These are phyloP conservation scores for Trichomonas vaginalis DNA, from an alignment of 208 protist genomes.

Conservation along the genomic window DNA sequence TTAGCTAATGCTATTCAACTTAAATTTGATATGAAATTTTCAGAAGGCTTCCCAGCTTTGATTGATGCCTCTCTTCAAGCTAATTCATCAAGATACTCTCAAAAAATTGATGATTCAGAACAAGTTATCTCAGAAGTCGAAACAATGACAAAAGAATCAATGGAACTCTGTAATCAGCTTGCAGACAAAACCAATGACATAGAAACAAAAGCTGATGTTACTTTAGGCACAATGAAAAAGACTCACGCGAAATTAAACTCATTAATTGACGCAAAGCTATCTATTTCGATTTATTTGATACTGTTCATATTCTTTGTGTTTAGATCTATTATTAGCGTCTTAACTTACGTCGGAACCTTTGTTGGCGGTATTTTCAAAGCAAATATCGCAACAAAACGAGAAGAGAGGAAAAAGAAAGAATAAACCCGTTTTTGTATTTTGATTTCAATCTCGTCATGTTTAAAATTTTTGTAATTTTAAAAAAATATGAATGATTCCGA, in stretches of 20 bases:
- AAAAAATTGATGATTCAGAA: not conserved
- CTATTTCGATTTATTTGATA: not conserved
- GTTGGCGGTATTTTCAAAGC: not conserved
- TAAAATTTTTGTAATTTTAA: not conserved
- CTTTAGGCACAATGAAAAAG: not conserved
- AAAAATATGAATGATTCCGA: too few species aligned
- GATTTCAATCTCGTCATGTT: too few species aligned
- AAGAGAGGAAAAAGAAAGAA: not conserved
- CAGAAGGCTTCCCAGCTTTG: not conserved
- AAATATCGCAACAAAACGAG: not conserved
- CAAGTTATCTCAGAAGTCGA: not conserved
- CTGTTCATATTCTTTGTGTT: not conserved
- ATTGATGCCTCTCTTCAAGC: not conserved
- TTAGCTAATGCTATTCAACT: not conserved
- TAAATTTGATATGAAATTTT: not conserved
- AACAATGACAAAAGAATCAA: not conserved
- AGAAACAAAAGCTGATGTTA: not conserved
- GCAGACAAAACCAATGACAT: not conserved
- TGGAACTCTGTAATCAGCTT: not conserved
- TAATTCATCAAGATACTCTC: not conserved
- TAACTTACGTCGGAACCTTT: not conserved
- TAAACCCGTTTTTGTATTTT: too few species aligned
- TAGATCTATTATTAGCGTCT: not conserved
- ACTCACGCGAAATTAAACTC: not conserved
- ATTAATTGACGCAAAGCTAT: not conserved